Conservation (phyloP, 1,284 basidiomycete species). For the Boletus sp. region DNA sequence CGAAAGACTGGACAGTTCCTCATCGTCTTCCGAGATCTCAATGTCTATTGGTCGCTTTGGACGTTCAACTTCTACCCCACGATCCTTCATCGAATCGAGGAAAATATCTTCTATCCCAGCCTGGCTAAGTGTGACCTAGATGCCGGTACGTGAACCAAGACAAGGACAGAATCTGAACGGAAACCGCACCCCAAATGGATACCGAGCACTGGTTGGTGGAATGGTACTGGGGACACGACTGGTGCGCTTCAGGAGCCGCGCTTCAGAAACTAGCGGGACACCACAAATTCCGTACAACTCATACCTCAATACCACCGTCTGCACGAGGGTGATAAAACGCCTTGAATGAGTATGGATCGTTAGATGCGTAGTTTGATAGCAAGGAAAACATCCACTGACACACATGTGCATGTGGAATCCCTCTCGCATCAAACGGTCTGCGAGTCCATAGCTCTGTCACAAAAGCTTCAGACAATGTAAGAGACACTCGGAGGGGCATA, state of each 20-base stretch:
- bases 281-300: slow-evolving; percentile 1
- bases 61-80: slow-evolving; percentile 60
- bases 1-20: slow-evolving; percentile 45
- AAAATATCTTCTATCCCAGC: slow-evolving; percentile 75
- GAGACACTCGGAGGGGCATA: slow-evolving; percentile 23
- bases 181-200: slow-evolving; percentile 6
- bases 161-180: background rate
- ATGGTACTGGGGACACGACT: slow-evolving; percentile 48
- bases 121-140: slow-evolving; percentile 63
- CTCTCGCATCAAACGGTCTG: slow-evolving; percentile 63
- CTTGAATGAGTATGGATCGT: slow-evolving; percentile 36
- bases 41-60: slow-evolving; percentile 60
- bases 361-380: background rate
- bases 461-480: background rate
- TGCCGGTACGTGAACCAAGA: background rate
- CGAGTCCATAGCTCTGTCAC: slow-evolving; percentile 69
- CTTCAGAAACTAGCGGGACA: slow-evolving; percentile 5
- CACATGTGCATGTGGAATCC: slow-evolving; percentile 68
- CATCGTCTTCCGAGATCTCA: slow-evolving; percentile 50
- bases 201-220: slow-evolving; percentile 41
- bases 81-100: slow-evolving; percentile 58
- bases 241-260: slow-evolving; percentile 49
- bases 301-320: slow-evolving; percentile 64
- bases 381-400: slow-evolving; percentile 42
- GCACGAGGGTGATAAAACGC: slow-evolving; percentile 71